Conservation (phyloP, 2,329 filamentous ascomycete genomes). For the Xylariaceae sp. region DNA sequence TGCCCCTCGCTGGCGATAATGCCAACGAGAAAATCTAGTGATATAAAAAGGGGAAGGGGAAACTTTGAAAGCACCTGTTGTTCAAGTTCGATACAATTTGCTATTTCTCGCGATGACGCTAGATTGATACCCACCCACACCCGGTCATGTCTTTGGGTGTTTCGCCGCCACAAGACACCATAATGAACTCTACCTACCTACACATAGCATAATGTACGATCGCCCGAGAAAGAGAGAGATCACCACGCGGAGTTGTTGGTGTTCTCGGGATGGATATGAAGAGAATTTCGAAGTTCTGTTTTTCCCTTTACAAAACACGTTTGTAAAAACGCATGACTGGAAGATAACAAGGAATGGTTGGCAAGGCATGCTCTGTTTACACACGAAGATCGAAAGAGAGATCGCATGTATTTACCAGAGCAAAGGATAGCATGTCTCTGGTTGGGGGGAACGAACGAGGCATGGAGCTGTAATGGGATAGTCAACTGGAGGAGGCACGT, state of each 20-base stretch:
- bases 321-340: too few species aligned
- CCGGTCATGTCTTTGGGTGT: constrained; percentile 12
- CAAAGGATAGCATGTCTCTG: background rate
- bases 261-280: constrained; percentile 15
- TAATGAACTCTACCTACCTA: constrained; percentile 15
- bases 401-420: constrained; percentile 7
- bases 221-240: constrained; percentile 3
- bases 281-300: background rate
- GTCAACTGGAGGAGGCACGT: constrained; percentile 4
- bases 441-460: background rate
- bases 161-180: constrained; percentile 9
- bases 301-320: too few species aligned
- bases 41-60: background rate
- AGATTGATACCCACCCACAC: constrained; percentile 23
- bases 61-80: constrained; percentile 4
- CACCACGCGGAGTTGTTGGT: too few species aligned
- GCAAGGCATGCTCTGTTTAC: too few species aligned
- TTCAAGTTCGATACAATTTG: constrained; percentile 17
- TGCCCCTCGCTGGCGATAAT: background rate
- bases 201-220: constrained; percentile 14
- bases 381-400: too few species aligned
- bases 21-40: background rate
- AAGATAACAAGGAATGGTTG: too few species aligned
- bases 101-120: constrained; percentile 20
- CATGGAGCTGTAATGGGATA: constrained; percentile 7